Evolutionary conservation across 495 filamentous ascomycete genomes (phyloP).

Genomic region (Pseudevernia furfuracea): DNA sequence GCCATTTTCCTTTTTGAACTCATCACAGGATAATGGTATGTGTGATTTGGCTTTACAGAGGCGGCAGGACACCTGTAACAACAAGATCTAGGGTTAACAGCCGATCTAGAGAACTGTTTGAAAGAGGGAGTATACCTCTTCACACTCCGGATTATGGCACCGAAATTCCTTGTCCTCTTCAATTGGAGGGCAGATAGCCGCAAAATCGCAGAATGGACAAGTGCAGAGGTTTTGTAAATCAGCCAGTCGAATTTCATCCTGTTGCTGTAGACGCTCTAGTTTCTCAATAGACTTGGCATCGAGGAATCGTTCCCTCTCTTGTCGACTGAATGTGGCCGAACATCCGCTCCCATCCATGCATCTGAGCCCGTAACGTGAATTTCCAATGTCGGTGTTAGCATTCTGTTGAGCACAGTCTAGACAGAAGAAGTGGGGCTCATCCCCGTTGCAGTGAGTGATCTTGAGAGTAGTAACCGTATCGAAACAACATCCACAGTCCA

Average conservation of each 20-base stretch:
- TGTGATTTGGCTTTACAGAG: conserved; percentile 65
- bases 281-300: conserved; percentile 47
- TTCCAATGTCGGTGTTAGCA: conserved; percentile 61
- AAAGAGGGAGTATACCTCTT: conserved; percentile 23
- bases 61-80: conserved; percentile 55
- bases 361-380: conserved; percentile 50
- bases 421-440: conserved; percentile 61
- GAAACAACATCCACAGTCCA: conserved; percentile 67
- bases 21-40: conserved; percentile 65
- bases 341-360: conserved; percentile 50
- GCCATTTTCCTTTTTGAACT: conserved; percentile 53
- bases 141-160: conserved; percentile 60
- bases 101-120: neutral
- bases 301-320: conserved; percentile 49
- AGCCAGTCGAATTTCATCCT: conserved; percentile 56
- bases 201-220: conserved; percentile 81
- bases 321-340: conserved; percentile 40
- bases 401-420: conserved; percentile 52
- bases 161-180: conserved; percentile 68
- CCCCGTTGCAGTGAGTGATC: conserved; percentile 58
- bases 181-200: conserved; percentile 58
- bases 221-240: conserved; percentile 56
- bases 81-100: conserved; percentile 7
- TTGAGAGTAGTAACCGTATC: conserved; percentile 55
- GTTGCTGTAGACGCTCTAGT: conserved; percentile 62